Percentiles rank a stretch among this genome's conserved stretches.
These are phyloP conservation scores for Tulasnella sp. DNA, from an alignment of 768 basidiomycete species.

Conservation along the genomic window DNA sequence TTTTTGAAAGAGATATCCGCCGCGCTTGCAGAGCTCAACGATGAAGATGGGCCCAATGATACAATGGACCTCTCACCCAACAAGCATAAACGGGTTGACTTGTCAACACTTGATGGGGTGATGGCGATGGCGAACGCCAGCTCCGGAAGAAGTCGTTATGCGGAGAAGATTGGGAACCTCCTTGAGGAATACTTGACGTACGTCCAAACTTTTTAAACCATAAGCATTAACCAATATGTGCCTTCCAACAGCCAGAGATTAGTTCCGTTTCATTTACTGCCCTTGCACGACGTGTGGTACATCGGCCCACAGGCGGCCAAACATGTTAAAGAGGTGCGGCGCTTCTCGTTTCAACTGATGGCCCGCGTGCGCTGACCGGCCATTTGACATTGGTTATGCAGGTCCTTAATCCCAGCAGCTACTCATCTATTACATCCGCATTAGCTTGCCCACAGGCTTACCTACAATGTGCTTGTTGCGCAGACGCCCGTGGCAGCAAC, in stretches of 20 bases:
- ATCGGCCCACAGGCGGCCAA: neutral
- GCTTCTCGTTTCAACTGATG: neutral
- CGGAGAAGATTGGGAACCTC: neutral
- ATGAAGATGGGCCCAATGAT: neutral
- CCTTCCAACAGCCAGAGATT: neutral
- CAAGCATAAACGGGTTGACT: neutral
- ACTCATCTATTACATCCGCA: constrained; percentile 2
- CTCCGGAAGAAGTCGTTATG: neutral
- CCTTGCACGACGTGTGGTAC: constrained; percentile 3
- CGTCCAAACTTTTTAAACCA: neutral
- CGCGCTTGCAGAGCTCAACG: neutral
- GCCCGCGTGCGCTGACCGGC: too few species aligned
- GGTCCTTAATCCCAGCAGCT: constrained; percentile 3
- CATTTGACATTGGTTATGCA: neutral
- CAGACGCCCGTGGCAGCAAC: neutral
- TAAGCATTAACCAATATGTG: neutral
- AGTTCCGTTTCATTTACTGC: neutral
- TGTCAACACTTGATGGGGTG: neutral
- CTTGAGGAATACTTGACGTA: neutral
- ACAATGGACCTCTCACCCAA: neutral
- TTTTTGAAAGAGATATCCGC: too few species aligned
- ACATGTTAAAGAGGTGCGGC: neutral
- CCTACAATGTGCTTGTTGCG: constrained; percentile 9
- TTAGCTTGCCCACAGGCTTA: neutral
- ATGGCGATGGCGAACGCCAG: neutral